Base-by-base conservation (phyloP, 2,329 filamentous ascomycete species). In the Madurella mycetomatis region DNA sequence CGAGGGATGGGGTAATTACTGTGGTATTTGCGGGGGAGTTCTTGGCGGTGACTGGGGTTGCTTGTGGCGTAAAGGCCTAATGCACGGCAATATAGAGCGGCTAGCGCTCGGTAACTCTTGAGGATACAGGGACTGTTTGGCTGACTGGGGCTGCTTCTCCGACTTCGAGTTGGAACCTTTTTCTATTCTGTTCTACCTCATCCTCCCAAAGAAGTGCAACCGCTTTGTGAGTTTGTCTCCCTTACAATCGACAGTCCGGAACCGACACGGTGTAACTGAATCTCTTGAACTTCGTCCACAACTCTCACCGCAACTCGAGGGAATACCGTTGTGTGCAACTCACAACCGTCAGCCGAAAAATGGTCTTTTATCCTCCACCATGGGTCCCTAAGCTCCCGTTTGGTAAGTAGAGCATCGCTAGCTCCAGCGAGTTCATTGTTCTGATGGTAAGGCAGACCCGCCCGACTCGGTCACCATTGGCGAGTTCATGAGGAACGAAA, bases 401-500 rank as follows among this genome's bases (percentile, higher is more conserved):
- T 12, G 73, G 79, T 81, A 67, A 64, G 72, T 67, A 39, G 25
- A 12, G 8, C 16, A 41, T 31, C 32, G 16, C 7, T 19, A 8
- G 12, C 4, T 5, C 41, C 42, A 16, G n/a, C 52, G 25, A 52
- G 16, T 11, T 18, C 37, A 4, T 3, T 19, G 9, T 30, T 44
- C 16, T 53, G 44, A 46, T 37, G n/a, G 11, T 12, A 16, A 39
- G 2, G 32, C 67, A 71, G 79, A 85, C 34, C 76, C 86, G 9
- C 89, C 89, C 15, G 89, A 94, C 69, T 83, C 83, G 31, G 79
- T 95, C 62, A 79, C 89, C 5, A 78, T 95, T 54, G 79, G 80
- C 60, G 83, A 92, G 49, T 95, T 95, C 70, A 85, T 95, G 74
- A 80, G 85, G 57, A 81, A 85, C 62, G 88, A 92, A 63, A 72